Percentiles rank a stretch among this genome's conserved stretches.
These are phyloP conservation scores for Evansstolkia leycettana DNA, from an alignment of 495 filamentous ascomycete genomes.

Conservation along the genomic window DNA sequence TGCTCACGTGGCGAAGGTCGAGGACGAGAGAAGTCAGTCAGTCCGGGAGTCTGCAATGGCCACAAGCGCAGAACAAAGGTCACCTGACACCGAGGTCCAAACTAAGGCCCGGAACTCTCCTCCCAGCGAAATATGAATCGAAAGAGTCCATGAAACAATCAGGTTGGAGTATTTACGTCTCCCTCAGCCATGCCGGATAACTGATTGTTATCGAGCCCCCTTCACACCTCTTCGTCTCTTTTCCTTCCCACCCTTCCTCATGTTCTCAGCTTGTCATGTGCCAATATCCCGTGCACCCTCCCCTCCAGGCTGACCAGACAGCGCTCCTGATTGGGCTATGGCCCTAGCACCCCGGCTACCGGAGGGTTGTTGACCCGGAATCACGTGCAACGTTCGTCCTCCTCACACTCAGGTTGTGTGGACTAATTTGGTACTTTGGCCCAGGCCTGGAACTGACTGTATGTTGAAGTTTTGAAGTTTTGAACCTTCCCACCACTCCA, in stretches of 20 bases:
- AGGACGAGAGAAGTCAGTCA: slow-evolving; percentile 11
- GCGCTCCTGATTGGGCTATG: slow-evolving; percentile 20
- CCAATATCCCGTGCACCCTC: slow-evolving; percentile 32
- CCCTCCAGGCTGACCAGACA: slow-evolving; percentile 12
- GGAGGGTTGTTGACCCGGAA: slow-evolving; percentile 14
- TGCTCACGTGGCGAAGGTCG: slow-evolving; percentile 33
- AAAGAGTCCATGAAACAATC: no score
- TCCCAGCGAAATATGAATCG: no score
- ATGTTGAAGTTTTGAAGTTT: no score
- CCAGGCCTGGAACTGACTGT: no score
- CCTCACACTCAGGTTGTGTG: slow-evolving; percentile 3
- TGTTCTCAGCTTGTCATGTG: slow-evolving; percentile 24
- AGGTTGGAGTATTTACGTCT: no score
- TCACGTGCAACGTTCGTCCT: slow-evolving; percentile 11
- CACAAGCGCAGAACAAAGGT: slow-evolving; percentile 16
- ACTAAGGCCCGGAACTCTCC: neutral
- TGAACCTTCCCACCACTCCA: no score
- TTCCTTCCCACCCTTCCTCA: neutral
- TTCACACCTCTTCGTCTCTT: neutral
- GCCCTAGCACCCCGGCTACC: slow-evolving; percentile 7
- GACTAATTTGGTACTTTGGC: neutral
- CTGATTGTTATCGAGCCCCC: neutral
- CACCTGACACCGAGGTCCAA: slow-evolving; percentile 23
- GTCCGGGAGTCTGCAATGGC: slow-evolving; percentile 12
- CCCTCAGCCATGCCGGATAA: no score